Percentiles rank a stretch among this genome's conserved stretches.
Conservation (phyloP, 129 eudicot species). For the Flaveria linearis region DNA sequence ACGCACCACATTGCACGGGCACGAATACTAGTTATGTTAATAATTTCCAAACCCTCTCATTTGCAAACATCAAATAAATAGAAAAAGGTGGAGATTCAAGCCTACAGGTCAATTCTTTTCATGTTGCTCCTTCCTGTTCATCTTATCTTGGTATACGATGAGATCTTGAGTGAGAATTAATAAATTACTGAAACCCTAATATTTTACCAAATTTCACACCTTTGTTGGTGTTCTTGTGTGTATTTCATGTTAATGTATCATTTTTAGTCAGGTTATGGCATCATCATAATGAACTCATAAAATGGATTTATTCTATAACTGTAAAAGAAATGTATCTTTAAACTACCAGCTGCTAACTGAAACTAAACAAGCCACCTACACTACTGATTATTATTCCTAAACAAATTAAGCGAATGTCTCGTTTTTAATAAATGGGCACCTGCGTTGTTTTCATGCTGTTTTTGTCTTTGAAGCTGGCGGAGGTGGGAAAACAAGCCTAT, state of each 20-base stretch:
- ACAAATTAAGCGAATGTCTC: neutral
- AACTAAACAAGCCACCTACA: slow-evolving; percentile 10
- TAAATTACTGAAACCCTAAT: neutral
- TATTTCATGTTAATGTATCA: neutral
- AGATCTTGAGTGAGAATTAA: neutral
- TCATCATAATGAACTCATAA: slow-evolving; percentile 4
- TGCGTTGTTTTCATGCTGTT: slow-evolving; percentile 39
- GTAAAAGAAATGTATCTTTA: slow-evolving; percentile 22
- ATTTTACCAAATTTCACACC: neutral
- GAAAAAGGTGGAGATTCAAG: too few species aligned
- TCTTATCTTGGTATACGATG: neutral
- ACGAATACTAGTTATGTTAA: too few species aligned
- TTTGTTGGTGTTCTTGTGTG: neutral
- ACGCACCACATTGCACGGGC: too few species aligned
- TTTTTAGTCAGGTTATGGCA: neutral
- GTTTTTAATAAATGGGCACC: neutral
- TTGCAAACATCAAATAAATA: too few species aligned
- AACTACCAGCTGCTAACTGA: slow-evolving; percentile 18
- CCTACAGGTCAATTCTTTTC: too few species aligned
- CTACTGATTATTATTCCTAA: slow-evolving; percentile 27
- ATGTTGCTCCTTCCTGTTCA: too few species aligned
- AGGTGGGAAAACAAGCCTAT: slow-evolving; percentile 59
- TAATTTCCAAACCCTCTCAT: too few species aligned
- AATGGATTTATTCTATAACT: slow-evolving; percentile 20
- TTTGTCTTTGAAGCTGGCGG: slow-evolving; percentile 47